These are phyloP conservation scores for Pseudozyma hubeiensis DNA, from an alignment of 1,284 basidiomycete species.

Conservation along the genomic window DNA sequence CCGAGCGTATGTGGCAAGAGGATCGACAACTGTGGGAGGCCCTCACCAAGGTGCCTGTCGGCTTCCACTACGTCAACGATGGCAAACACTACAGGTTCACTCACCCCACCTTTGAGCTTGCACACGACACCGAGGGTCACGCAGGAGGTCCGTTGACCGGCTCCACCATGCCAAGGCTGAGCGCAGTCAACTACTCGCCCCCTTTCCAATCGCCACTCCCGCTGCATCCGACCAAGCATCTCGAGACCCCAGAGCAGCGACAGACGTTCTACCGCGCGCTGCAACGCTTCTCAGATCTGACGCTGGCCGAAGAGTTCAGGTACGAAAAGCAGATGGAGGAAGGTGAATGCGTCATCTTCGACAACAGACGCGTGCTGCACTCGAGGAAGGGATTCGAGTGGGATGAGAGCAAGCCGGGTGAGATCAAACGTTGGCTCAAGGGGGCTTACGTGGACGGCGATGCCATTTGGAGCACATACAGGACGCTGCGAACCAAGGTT, in stretches of 20 bases:
- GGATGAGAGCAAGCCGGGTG: conserved; percentile 68
- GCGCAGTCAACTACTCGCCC: conserved; percentile 86
- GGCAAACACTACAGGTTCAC: conserved; percentile 82
- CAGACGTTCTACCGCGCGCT: conserved; percentile 72
- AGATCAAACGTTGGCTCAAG: conserved; percentile 75
- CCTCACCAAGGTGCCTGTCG: conserved; percentile 77
- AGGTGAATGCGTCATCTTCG: conserved; percentile 90
- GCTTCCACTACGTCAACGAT: conserved; percentile 93
- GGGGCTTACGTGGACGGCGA: conserved; percentile 84
- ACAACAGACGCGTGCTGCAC: conserved; percentile 92
- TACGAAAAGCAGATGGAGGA: conserved; percentile 80
- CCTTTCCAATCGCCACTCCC: conserved; percentile 87
- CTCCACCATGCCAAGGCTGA: conserved; percentile 60
- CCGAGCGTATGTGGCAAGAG: conserved; percentile 73
- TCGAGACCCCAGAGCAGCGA: conserved; percentile 25
- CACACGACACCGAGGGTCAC: conserved; percentile 53
- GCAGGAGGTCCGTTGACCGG: conserved; percentile 31
- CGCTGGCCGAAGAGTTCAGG: conserved; percentile 74
- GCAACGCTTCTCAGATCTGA: conserved; percentile 74
- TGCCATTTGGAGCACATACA: conserved; percentile 74
- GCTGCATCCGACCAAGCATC: conserved; percentile 50
- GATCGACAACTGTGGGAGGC: conserved; percentile 75
- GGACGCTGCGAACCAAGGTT: conserved; percentile 48
- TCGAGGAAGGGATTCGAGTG: conserved; percentile 81
- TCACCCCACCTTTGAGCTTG: conserved; percentile 85